Evolutionary conservation across 192 early-diverging fungal species (phyloP), one percentile per base, ranked within the genome.

Genomic region (Cetraspora pellucida): DNA sequence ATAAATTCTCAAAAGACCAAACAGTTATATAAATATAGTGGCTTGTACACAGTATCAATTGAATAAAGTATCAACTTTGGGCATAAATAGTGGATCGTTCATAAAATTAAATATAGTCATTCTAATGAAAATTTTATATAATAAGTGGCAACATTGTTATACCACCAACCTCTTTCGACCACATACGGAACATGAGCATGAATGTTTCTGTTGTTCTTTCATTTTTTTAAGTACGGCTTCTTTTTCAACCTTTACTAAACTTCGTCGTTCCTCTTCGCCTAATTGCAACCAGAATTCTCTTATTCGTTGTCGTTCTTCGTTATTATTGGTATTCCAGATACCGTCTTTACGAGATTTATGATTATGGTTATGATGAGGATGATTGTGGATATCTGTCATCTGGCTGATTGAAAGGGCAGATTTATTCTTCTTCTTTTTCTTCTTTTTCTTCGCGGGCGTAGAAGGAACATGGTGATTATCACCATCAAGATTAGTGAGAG

Each of bases 171-270:
- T 85, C 72, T 93, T 95, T 64, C 88, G 83, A 10, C 92, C 92
- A 80, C 94, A 95, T 5, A 93, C 90, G 17, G 91, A 89, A 78
- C 94, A 95, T n/a, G 89, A 89, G 73, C 94, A 95, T 8, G 90
- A 88, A 75, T 93, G 92, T 77, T 90, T 90, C 79, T 94, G 92
- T 79, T 95, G 93, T 74, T 95, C 94, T 84, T 94, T 94, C 90
- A 95, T 94, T 83, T 94, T 95, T 79, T 88, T 90, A 58, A 95
- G 79, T 17, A 95, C 94, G 17, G 92, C 90, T 77, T 95, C 94
- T 77, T 93, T 93, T 79, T 95, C 94, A 10, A 93, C 88, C 73
- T 93, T 91, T 17, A 95, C 92, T n/a, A 95, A 84, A 37, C 85
- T 86, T 58, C 90, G 83, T 31, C 94, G 83, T 71, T 95, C 93